phyloP scores from a whole-genome alignment of 495 filamentous ascomycete genomes.

The Daldinia concentrica region DNA sequence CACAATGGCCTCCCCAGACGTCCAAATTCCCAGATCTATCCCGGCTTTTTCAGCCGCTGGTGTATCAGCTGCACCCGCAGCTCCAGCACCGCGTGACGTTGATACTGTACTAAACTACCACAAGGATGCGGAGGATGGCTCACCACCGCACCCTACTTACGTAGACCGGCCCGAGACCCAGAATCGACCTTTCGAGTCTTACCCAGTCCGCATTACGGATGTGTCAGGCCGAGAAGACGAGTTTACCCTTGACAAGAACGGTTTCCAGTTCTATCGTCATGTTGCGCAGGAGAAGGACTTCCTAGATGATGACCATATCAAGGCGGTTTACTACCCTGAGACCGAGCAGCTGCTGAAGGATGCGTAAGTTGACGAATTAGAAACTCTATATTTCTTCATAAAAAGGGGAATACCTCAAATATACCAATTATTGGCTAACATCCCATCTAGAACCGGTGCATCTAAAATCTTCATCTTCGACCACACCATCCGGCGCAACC shows the following conservation, averaged over 20 bases:
- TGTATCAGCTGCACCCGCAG: neutral
- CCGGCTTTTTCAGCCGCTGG: conserved; percentile 30
- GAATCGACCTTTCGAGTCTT: conserved; percentile 50
- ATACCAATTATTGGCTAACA: neutral
- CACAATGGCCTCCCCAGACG: conserved; percentile 46
- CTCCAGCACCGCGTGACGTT: conserved; percentile 51
- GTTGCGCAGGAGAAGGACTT: conserved; percentile 67
- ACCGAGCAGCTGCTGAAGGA: conserved; percentile 70
- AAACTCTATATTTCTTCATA: neutral
- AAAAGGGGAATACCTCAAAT: neutral
- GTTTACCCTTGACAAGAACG: conserved; percentile 55
- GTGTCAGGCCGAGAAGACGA: conserved; percentile 50
- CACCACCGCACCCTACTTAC: conserved; percentile 60
- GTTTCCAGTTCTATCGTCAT: conserved; percentile 54
- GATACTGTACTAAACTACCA: conserved; percentile 67
- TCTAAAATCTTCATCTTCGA: conserved; percentile 77
- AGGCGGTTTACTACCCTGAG: conserved; percentile 71
- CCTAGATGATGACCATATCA: conserved; percentile 73
- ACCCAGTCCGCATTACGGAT: conserved; percentile 53
- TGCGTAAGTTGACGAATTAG: conserved; percentile 60
- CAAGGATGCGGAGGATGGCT: conserved; percentile 68
- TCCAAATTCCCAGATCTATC: conserved; percentile 35
- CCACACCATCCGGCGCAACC: conserved; percentile 74
- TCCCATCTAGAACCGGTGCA: conserved; percentile 63
- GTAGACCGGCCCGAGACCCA: conserved; percentile 61